Evolutionary conservation across 2,329 filamentous ascomycete genomes (phyloP), one percentile per base, ranked within the genome.

Genomic region (Xylariaceae sp.): DNA sequence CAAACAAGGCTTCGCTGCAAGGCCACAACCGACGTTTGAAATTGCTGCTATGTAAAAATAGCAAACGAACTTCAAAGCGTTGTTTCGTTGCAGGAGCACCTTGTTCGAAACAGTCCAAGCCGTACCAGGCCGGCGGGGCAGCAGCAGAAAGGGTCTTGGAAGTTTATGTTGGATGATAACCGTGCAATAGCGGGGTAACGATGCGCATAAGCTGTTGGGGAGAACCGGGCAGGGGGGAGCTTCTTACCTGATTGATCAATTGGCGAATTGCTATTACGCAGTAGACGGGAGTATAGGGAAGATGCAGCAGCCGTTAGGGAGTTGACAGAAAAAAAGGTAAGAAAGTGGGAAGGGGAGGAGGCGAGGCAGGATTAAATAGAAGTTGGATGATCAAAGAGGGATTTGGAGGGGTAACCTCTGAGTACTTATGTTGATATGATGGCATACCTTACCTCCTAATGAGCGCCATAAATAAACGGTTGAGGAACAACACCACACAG

Each of bases 401-500:
- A 48, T 54, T 56, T 57, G 60, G 60, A 62, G 60, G 60, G 60
- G 57, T 55, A 44, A 32, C 23, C 4, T 26, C 9, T 26, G 32
- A 10, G 26, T 29, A 5, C 5, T 6, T 29, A 10, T 45, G 42
- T 56, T 54, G 37, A n/a, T n/a, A 62, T 62, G 60, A 58, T 62
- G 60, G 56, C 53, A 60, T 58, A 62, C n/a, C n/a, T n/a, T n/a
- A n/a, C n/a, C n/a, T n/a, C n/a, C n/a, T n/a, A n/a, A n/a, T 60
- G 60, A 62, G 60, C 49, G 60, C 60, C 54, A 62, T 58, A 62
- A 57, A 62, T 56, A 54, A 61, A 56, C 12, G 60, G 57, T 60
- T 62, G 57, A 62, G 60, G 43, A 53, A 40, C 29, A 47, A 19
- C 54, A 62, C 60, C 57, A 60, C 57, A 49, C 58, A 56, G 57